phyloP scores from a whole-genome alignment of 1,284 basidiomycete genomes.

The Pascua guehoae region DNA sequence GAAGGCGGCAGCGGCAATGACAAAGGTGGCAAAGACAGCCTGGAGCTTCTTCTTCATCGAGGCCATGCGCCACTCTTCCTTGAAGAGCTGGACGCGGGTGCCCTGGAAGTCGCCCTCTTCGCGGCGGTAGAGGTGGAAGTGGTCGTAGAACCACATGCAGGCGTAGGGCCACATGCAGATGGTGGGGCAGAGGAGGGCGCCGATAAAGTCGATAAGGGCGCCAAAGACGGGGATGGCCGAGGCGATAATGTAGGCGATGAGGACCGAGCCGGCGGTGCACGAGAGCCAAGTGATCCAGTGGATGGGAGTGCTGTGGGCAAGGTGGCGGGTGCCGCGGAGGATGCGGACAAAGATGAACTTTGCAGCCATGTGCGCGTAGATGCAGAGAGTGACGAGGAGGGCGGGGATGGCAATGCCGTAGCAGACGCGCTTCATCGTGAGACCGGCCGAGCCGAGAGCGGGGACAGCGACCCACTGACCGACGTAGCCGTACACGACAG shows the following conservation, averaged over 20 bases:
- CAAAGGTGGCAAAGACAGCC: constrained; percentile 20
- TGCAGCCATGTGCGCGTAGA: constrained; percentile 45
- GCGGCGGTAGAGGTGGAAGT: constrained; percentile 14
- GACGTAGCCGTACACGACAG: constrained; percentile 31
- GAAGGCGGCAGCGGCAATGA: constrained; percentile 24
- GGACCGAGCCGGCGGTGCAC: constrained; percentile 40
- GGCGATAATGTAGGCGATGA: constrained; percentile 18
- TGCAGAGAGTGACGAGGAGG: constrained; percentile 24
- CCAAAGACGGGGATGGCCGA: constrained; percentile 24
- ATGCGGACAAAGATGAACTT: constrained; percentile 62
- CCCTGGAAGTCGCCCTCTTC: no score
- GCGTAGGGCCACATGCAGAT: constrained; percentile 17
- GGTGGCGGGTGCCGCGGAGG: constrained; percentile 57
- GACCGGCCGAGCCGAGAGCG: constrained; percentile 45
- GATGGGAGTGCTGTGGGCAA: constrained; percentile 57
- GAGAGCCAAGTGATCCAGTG: constrained; percentile 60
- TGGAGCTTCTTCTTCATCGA: constrained; percentile 17
- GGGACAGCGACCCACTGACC: constrained; percentile 46
- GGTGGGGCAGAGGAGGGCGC: constrained; percentile 23
- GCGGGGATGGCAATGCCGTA: constrained; percentile 49
- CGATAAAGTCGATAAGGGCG: constrained; percentile 27
- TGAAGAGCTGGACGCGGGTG: no score
- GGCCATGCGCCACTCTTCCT: background rate
- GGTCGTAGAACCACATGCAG: constrained; percentile 36
- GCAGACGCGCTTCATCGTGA: constrained; percentile 43